Evolutionary conservation across 2,329 filamentous ascomycete species (phyloP), one percentile per base, ranked within the genome.

Genomic region (Xylaria sp.): DNA sequence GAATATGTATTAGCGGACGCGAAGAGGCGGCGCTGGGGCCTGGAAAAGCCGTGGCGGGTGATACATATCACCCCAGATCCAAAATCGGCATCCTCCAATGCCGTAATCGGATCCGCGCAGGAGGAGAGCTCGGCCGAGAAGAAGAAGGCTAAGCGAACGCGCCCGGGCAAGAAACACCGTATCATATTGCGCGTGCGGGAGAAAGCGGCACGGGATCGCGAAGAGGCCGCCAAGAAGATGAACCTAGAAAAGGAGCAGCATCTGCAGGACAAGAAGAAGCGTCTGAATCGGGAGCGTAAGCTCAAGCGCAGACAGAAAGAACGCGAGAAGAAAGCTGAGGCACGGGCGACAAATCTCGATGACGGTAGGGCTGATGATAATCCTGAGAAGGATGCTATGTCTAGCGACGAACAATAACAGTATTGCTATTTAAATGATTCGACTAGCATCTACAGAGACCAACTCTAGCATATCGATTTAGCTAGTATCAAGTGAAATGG

Each of bases 41-140:
- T 87, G 48, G 87, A 90, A 76, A 81, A 87, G 71, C 87, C 88
- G 1, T 90, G 89, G 89, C 83, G 83, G 64, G 86, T 89, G 15
- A 82, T 79, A 4, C 80, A 78, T 34, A 78, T 88, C 36, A 77
- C 72, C 1, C 73, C 81, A n/a, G 77, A 73, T n/a, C 76, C 76
- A 18, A 79, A 77, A 48, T 48, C 57, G 4, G 36, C 13, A 25
- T 30, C 28, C 5, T 2, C 36, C 12, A 43, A 34, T 15, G 6
- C 60, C 0, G 9, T 32, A 23, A 1, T 52, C 12, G 57, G 30
- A 13, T 4, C 48, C 1, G 32, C 72, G 13, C 60, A 69, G 34
- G 61, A 63, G n/a, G 58, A 63, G 10, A 30, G 64, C 5, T 65
- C 52, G 4, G 41, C 10, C 9, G 23, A 53, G 18, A 20, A 68